phyloP scores from a whole-genome alignment of 371 early-diverging fungal species.

The Smittium mucronatum region DNA sequence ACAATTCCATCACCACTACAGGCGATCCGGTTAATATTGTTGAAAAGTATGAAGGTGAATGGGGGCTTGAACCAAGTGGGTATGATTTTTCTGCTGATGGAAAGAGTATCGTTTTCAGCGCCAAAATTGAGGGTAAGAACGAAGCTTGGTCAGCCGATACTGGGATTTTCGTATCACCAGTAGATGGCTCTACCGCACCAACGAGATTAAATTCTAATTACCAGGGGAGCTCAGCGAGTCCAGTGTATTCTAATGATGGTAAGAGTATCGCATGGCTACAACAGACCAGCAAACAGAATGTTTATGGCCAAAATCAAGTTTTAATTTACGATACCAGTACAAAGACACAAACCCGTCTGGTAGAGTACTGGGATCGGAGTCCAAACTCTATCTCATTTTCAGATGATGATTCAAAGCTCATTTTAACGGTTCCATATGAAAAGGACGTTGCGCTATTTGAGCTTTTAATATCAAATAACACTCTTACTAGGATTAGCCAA shows the following conservation, averaged over 20 bases:
- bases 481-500: neutral
- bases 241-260: constrained; percentile 50
- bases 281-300: constrained; percentile 55
- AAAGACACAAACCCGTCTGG: constrained; percentile 27
- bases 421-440: constrained; percentile 37
- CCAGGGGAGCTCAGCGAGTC: constrained; percentile 47
- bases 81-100: constrained; percentile 32
- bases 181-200: constrained; percentile 33
- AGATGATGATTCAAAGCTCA: constrained; percentile 35
- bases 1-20: neutral
- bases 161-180: constrained; percentile 49
- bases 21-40: neutral
- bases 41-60: neutral
- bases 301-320: constrained; percentile 62
- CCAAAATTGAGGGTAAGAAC: constrained; percentile 45
- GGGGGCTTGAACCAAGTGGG: constrained; percentile 7
- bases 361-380: constrained; percentile 50
- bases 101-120: constrained; percentile 48
- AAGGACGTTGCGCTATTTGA: neutral
- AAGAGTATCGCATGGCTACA: constrained; percentile 54
- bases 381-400: constrained; percentile 44
- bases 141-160: constrained; percentile 68
- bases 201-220: constrained; percentile 36
- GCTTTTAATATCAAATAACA: neutral
- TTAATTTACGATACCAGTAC: constrained; percentile 39